phyloP scores from a whole-genome alignment of 1,139 yeast species.

The Protomyces arabidopsidicola region DNA sequence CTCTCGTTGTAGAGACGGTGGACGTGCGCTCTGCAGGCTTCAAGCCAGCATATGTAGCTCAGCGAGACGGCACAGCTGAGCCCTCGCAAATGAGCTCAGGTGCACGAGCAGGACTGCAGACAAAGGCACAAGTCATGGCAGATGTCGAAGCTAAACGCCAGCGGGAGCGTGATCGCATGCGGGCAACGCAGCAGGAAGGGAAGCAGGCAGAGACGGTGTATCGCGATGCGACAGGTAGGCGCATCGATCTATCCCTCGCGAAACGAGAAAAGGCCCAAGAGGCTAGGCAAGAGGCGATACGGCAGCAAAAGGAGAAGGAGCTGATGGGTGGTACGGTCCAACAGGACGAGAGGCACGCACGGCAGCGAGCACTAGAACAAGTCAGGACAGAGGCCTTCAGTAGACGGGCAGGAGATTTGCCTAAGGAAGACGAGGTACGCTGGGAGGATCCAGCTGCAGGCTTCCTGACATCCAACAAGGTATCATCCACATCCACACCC shows the following conservation, averaged over 20 bases:
- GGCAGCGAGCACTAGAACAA: slow-evolving; percentile 37
- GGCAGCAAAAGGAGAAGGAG: slow-evolving; percentile 38
- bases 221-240: slow-evolving; percentile 57
- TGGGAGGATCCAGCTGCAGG: slow-evolving; percentile 67
- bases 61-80: not conserved
- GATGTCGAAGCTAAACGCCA: slow-evolving; percentile 36
- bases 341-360: slow-evolving; percentile 37
- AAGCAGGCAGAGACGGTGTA: slow-evolving; percentile 47
- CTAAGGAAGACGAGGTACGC: slow-evolving; percentile 41
- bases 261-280: slow-evolving; percentile 38
- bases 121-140: slow-evolving; percentile 43
- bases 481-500: slow-evolving; percentile 34
- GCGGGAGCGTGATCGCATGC: slow-evolving; percentile 33
- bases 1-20: slow-evolving; percentile 3
- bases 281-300: slow-evolving; percentile 35
- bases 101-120: slow-evolving; percentile 48
- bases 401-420: slow-evolving; percentile 41
- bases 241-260: slow-evolving; percentile 43
- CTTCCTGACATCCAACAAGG: slow-evolving; percentile 40
- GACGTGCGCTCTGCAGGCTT: slow-evolving; percentile 29
- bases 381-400: slow-evolving; percentile 40
- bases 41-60: slow-evolving; percentile 28
- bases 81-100: slow-evolving; percentile 41
- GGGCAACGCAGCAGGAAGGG: slow-evolving; percentile 34
- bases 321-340: slow-evolving; percentile 50